These are phyloP conservation scores for Cyphellophora europaea DNA, from an alignment of 2,329 filamentous ascomycete genomes.

Conservation along the genomic window DNA sequence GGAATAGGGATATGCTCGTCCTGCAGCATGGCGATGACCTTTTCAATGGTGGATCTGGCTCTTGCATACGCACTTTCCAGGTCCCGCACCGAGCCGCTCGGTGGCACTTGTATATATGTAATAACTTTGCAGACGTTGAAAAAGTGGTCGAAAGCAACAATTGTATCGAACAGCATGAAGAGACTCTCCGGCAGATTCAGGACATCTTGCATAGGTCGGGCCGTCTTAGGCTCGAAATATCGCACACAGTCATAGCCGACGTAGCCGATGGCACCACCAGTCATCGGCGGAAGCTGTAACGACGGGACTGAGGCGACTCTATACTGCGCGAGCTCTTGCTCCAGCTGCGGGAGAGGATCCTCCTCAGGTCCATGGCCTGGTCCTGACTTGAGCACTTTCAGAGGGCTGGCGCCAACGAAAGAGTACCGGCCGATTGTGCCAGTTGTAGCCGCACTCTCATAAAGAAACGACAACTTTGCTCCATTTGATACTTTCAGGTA, in stretches of 20 bases:
- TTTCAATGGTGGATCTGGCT: conserved; percentile 54
- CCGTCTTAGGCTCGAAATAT: conserved; percentile 98
- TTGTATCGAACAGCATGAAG: conserved; percentile 95
- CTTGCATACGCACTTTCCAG: conserved; percentile 62
- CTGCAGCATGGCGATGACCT: conserved; percentile 62
- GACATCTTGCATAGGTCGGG: conserved; percentile 76
- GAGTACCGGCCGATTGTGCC: conserved; percentile 92
- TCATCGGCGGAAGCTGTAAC: conserved; percentile 72
- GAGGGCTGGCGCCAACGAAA: conserved; percentile 75
- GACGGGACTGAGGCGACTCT: conserved; percentile 76
- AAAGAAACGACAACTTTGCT: conserved; percentile 81
- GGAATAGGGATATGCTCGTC: conserved; percentile 69
- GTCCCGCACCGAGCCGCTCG: conserved; percentile 34
- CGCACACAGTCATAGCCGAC: conserved; percentile 95
- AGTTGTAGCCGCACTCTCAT: conserved; percentile 85
- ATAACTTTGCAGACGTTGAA: conserved; percentile 88
- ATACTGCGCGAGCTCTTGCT: conserved; percentile 68
- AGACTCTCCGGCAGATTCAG: conserved; percentile 84
- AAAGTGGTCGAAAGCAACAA: conserved; percentile 91
- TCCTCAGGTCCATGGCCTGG: conserved; percentile 73
- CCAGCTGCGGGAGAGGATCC: conserved; percentile 75
- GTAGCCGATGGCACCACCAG: conserved; percentile 89
- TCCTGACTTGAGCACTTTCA: conserved; percentile 78
- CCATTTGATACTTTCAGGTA: conserved; percentile 59
- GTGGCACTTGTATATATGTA: conserved; percentile 71